These are phyloP conservation scores for Heliocybe sulcata DNA, from an alignment of 1,284 basidiomycete genomes.

Conservation along the genomic window DNA sequence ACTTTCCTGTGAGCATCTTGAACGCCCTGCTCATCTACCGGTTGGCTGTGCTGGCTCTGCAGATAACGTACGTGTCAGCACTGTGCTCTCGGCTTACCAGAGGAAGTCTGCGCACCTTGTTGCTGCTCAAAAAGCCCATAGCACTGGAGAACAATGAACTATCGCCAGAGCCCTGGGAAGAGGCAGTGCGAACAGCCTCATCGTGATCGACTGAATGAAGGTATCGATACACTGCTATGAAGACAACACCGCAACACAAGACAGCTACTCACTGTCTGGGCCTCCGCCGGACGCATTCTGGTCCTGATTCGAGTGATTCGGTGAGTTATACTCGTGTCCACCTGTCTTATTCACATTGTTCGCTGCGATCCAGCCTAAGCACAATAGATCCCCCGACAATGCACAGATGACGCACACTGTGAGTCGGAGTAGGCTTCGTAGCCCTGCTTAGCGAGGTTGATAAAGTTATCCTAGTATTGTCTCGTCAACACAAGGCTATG, in stretches of 20 bases:
- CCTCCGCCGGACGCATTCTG: constrained; percentile 8
- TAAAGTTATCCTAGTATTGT: constrained; percentile 45
- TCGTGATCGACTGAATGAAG: constrained; percentile 47
- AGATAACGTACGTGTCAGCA: background rate
- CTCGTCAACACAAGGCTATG: background rate
- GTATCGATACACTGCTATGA: background rate
- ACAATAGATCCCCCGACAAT: background rate
- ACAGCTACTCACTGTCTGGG: constrained; percentile 23
- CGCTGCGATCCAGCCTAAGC: background rate
- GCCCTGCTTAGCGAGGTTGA: constrained; percentile 64
- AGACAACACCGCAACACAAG: background rate
- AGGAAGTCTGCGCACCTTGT: constrained; percentile 33
- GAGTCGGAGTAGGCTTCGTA: constrained; percentile 41
- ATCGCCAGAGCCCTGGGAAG: constrained; percentile 42
- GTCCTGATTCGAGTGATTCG: constrained; percentile 24
- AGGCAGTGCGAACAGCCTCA: constrained; percentile 44
- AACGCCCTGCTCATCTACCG: constrained; percentile 63
- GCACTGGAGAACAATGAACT: constrained; percentile 44
- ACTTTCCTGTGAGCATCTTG: constrained; percentile 54
- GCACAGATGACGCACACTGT: constrained; percentile 9
- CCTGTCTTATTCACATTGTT: constrained; percentile 37
- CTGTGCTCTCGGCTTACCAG: background rate
- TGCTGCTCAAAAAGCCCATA: constrained; percentile 39
- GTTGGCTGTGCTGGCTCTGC: constrained; percentile 44
- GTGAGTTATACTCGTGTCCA: constrained; percentile 52